Conservation (phyloP, 2,329 filamentous ascomycete species). For the Paecilomyces dactylethromorphus region DNA sequence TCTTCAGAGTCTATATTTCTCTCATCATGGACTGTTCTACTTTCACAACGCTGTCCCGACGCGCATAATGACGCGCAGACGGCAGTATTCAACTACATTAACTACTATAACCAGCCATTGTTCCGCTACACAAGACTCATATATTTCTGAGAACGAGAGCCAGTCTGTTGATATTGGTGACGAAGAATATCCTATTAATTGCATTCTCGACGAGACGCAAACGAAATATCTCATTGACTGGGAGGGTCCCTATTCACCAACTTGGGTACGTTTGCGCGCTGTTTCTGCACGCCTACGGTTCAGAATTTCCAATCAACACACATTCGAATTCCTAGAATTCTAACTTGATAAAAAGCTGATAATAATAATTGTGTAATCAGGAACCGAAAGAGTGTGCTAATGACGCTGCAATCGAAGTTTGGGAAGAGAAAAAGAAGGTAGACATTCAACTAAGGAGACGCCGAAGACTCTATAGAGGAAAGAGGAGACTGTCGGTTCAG, state of each 20-base stretch:
- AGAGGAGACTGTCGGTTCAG: not conserved
- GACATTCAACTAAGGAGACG: not conserved
- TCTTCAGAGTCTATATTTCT: not conserved
- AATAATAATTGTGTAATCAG: slow-evolving; percentile 9
- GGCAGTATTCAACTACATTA: slow-evolving; percentile 12
- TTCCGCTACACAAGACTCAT: slow-evolving; percentile 4
- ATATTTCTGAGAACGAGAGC: slow-evolving; percentile 9
- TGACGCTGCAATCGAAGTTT: slow-evolving; percentile 20
- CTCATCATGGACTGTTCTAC: slow-evolving; percentile 13
- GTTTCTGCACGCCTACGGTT: not conserved
- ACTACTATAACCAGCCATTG: slow-evolving; percentile 7
- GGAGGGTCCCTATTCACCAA: slow-evolving; percentile 29
- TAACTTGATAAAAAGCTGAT: not conserved
- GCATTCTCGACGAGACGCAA: slow-evolving; percentile 28
- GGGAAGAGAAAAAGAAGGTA: slow-evolving; percentile 20
- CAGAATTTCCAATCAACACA: not conserved
- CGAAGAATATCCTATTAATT: slow-evolving; percentile 28
- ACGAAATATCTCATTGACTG: slow-evolving; percentile 33
- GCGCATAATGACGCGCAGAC: slow-evolving; percentile 20
- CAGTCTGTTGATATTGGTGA: slow-evolving; percentile 11
- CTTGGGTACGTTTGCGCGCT: slow-evolving; percentile 26
- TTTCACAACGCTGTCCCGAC: slow-evolving; percentile 9
- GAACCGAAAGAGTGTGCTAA: slow-evolving; percentile 30
- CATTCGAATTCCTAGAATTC: not conserved
- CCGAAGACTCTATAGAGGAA: not conserved